Conservation (phyloP, 148 eudicot species). For the Heliamphora exappendiculata region DNA sequence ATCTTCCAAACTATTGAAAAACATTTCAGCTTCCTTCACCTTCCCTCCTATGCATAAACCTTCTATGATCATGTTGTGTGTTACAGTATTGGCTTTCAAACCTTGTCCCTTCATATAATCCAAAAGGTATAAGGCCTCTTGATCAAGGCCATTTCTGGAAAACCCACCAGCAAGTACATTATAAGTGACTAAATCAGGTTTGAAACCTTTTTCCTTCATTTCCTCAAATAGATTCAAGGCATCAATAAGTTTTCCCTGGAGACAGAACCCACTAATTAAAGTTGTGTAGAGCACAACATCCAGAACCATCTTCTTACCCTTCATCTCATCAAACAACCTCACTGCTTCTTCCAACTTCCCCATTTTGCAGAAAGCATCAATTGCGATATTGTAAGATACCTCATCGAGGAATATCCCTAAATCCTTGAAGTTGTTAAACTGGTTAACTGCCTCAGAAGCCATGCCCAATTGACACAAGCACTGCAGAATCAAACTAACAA, state of each 20-base stretch:
- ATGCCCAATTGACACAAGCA: slow-evolving; percentile 39
- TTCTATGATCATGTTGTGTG: slow-evolving; percentile 49
- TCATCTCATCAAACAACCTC: slow-evolving; percentile 51
- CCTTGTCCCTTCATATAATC: slow-evolving; percentile 42
- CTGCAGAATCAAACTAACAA: slow-evolving; percentile 41
- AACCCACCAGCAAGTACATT: slow-evolving; percentile 57
- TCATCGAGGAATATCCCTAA: slow-evolving; percentile 51
- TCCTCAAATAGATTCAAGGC: slow-evolving; percentile 36
- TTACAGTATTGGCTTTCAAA: slow-evolving; percentile 32
- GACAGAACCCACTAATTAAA: slow-evolving; percentile 53
- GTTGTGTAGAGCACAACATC: slow-evolving; percentile 73
- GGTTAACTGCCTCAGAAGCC: slow-evolving; percentile 29
- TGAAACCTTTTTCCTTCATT: slow-evolving; percentile 36
- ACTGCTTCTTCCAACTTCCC: slow-evolving; percentile 53
- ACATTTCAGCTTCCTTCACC: slow-evolving; percentile 52
- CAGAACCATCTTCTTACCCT: slow-evolving; percentile 29
- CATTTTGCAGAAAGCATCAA: slow-evolving; percentile 48
- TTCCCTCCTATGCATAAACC: slow-evolving; percentile 51
- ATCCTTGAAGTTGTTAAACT: slow-evolving; percentile 56
- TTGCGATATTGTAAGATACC: slow-evolving; percentile 39
- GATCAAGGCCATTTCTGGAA: slow-evolving; percentile 34
- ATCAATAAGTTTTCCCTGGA: slow-evolving; percentile 34
- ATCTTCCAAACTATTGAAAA: slow-evolving; percentile 34
- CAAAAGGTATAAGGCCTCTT: slow-evolving; percentile 26
- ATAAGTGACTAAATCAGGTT: slow-evolving; percentile 46